Evolutionary conservation across 1,139 yeast species (phyloP), one percentile per base, ranked within the genome.

Genomic region (Kazachstania sp.): DNA sequence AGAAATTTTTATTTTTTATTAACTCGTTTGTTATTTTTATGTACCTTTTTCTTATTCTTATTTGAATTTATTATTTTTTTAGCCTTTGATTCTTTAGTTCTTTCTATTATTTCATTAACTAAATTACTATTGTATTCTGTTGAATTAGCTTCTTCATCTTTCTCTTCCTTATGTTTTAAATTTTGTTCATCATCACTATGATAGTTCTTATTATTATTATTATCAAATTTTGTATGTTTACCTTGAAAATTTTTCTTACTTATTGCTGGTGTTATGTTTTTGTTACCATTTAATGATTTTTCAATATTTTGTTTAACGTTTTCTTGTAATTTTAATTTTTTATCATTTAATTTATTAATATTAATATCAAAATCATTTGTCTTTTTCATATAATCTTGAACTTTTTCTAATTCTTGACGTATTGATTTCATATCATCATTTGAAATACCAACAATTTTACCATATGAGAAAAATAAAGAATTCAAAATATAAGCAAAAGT

Each of bases 391-490:
- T 82, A 83, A 15, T 72, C 64, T 63, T 83, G 84, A 38, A 88
- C 82, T 52, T 95, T 71, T 20, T 71, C 72, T 45, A 88, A 71
- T 62, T 88, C 96, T 26, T 71, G 70, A 81, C 81, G 78, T 5
- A 87, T 75, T 0, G 83, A 79, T 52, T 50, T 38, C 48, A 59
- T 43, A 32, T 62, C 61, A 37, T 58, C 58, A n/a, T 26, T 30
- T 13, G 30, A 23, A 16, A 51, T 53, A 26, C 54, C 51, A 19
- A 55, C 46, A 11, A 64, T 47, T 47, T 64, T 64, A 59, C 59
- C 56, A 46, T 59, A 56, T 2, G 60, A 52, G 43, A 63, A 64
- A 48, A 63, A 51, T 40, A 64, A 49, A 1, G 67, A 62, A 32
- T 61, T 55, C 43, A 64, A 47, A 4, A 61, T 51, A 45, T 64